Conservation (phyloP, 441 rosid species). For the Gossypium gossypioides region DNA sequence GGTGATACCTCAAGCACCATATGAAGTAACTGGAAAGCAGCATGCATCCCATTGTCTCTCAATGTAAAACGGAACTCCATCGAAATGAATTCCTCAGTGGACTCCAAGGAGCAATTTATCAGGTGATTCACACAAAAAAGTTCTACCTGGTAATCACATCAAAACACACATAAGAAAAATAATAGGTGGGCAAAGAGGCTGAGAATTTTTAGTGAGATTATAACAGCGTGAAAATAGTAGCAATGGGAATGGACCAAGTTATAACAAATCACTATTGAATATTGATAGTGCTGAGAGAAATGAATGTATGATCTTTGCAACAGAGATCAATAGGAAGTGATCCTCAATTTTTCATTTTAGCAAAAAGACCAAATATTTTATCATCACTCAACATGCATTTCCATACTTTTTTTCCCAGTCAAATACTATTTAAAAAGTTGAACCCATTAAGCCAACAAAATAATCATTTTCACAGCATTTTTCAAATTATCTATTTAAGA, state of each 20-base stretch:
- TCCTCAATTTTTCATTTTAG: neutral
- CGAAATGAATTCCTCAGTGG: constrained; percentile 93
- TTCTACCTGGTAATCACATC: constrained; percentile 59
- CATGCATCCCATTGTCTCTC: constrained; percentile 95
- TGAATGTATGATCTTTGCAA: neutral
- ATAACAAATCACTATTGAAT: neutral
- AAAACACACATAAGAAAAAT: constrained; percentile 12
- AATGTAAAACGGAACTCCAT: constrained; percentile 98
- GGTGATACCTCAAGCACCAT: constrained; percentile 94
- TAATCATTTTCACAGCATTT: neutral
- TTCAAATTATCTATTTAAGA: neutral
- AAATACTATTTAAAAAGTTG: neutral
- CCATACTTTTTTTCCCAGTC: neutral
- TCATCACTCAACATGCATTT: neutral
- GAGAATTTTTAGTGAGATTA: neutral
- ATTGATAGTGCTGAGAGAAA: neutral
- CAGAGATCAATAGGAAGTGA: neutral
- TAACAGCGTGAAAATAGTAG: neutral
- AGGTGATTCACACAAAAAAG: constrained; percentile 97
- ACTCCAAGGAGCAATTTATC: constrained; percentile 97
- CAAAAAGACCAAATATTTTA: neutral
- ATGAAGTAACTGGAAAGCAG: constrained; percentile 97
- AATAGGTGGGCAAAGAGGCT: neutral
- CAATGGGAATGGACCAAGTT: neutral
- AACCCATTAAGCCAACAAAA: neutral